Conservation (phyloP, 345 rosid genomes). For the Salix exigua region DNA sequence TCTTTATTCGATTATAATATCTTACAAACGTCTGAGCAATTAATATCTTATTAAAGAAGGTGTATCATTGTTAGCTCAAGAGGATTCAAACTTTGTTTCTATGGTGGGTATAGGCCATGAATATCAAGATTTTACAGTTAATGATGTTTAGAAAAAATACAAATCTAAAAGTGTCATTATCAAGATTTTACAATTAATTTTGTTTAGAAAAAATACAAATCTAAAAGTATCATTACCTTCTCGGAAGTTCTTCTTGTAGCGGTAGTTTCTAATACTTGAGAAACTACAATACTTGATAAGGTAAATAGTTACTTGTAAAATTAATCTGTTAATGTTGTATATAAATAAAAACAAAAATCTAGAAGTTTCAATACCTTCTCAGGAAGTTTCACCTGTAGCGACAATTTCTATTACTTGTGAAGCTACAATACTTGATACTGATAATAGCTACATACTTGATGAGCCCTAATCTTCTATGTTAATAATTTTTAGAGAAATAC, state of each 20-base stretch:
- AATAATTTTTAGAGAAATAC: too few relatives aligned
- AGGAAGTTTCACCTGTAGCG: constrained; percentile 12
- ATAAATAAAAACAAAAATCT: background rate
- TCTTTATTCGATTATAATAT: background rate
- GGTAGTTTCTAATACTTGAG: background rate
- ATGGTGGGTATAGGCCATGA: too few relatives aligned
- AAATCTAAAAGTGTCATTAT: background rate
- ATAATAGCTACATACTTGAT: constrained; percentile 10
- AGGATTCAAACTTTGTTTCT: background rate
- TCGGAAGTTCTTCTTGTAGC: constrained; percentile 9
- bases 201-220: too few relatives aligned
- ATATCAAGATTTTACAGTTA: too few relatives aligned
- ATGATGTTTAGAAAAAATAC: too few relatives aligned
- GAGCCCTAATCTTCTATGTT: background rate
- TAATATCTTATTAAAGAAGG: constrained; percentile 3
- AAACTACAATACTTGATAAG: constrained; percentile 10
- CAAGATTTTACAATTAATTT: too few relatives aligned
- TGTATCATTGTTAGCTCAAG: background rate
- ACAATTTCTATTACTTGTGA: background rate
- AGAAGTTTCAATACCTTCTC: background rate
- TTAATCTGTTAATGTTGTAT: too few relatives aligned
- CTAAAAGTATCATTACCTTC: background rate
- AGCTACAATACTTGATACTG: constrained; percentile 9
- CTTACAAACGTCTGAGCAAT: background rate
- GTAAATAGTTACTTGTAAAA: background rate